phyloP scores from a whole-genome alignment of 2,329 filamentous ascomycete genomes.

The Nemania sp. region DNA sequence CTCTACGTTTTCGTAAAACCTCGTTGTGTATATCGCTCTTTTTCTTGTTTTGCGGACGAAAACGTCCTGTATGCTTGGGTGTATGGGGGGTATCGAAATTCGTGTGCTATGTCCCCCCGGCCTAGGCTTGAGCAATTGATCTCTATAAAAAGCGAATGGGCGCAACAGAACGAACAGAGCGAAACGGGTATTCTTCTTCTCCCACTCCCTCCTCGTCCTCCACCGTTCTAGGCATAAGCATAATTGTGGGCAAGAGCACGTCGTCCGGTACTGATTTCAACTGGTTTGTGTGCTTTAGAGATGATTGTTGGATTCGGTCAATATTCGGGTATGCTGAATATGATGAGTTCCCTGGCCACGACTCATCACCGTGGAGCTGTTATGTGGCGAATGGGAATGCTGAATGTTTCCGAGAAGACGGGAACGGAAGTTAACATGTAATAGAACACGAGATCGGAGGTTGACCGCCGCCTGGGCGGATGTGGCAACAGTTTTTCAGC shows the following conservation, averaged over 20 bases:
- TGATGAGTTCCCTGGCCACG: no score
- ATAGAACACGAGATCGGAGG: conserved; percentile 17
- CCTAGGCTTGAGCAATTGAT: conserved; percentile 24
- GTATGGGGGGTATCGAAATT: conserved; percentile 2
- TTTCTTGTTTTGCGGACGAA: conserved; percentile 1
- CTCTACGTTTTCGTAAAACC: conserved; percentile 20
- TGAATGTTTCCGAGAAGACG: background rate
- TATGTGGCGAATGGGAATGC: background rate
- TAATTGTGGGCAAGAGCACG: background rate
- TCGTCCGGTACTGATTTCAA: no score
- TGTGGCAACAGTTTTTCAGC: conserved; percentile 7
- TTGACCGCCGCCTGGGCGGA: conserved; percentile 25
- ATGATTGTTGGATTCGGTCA: no score
- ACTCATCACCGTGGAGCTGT: background rate
- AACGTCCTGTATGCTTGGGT: conserved; percentile 6
- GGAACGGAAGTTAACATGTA: background rate
- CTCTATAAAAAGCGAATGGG: conserved; percentile 29
- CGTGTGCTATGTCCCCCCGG: conserved; percentile 6
- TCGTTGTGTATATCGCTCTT: conserved; percentile 2
- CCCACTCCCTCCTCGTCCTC: background rate
- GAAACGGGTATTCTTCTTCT: background rate
- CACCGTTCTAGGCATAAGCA: background rate
- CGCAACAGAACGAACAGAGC: conserved; percentile 3
- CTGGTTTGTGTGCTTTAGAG: no score
- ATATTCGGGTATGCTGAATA: no score